A percentile compares a stretch with the other conserved stretches of the same genome.
These are phyloP conservation scores for Entrophospora sp. DNA, from an alignment of 192 early-diverging fungal genomes.

Conservation along the genomic window DNA sequence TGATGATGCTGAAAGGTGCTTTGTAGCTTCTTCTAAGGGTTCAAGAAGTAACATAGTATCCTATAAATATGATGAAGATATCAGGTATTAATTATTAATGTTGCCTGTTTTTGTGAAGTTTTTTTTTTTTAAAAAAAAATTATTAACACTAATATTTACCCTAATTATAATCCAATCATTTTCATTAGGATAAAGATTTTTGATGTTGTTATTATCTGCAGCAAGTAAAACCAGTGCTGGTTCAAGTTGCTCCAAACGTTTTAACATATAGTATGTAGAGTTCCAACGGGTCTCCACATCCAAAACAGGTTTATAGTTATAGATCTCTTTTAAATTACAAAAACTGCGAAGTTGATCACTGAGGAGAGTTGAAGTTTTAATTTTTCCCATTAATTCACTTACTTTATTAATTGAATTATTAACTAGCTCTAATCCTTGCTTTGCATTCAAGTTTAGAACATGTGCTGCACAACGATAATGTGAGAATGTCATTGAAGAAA, in stretches of 20 bases:
- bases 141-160: too few relatives aligned
- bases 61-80: not conserved
- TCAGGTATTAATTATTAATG: not conserved
- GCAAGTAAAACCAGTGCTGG: not conserved
- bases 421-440: not conserved
- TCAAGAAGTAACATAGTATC: not conserved
- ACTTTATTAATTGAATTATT: not conserved
- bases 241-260: not conserved
- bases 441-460: not conserved
- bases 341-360: not conserved
- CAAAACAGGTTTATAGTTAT: not conserved
- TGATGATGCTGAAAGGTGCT: not conserved
- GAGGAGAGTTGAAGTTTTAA: not conserved
- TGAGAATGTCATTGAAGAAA: not conserved
- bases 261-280: slow-evolving; percentile 1
- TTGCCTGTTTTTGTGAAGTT: not conserved
- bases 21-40: not conserved
- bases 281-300: not conserved
- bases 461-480: not conserved
- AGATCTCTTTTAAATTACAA: not conserved
- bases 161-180: not conserved
- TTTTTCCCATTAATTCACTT: not conserved
- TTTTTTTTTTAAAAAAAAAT: not conserved
- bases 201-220: not conserved
- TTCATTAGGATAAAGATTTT: not conserved